A percentile compares a stretch with the other conserved stretches of the same genome.
Evolutionary conservation across 441 rosid genomes (phyloP).

Genomic region (Cnidoscolus chayamansa): DNA sequence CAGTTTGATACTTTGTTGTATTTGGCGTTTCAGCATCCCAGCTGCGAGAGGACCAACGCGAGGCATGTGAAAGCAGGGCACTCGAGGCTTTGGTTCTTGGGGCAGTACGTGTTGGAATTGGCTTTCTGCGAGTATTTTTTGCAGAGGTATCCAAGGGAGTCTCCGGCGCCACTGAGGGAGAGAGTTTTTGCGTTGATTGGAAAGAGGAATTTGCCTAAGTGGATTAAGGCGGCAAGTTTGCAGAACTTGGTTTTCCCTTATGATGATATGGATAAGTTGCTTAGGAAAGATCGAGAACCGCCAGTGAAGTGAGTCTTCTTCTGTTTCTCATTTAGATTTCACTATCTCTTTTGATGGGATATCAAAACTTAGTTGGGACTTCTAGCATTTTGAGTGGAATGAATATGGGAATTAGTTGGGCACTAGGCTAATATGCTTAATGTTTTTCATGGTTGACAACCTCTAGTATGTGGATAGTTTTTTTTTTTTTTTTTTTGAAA

Average conservation of each 20-base stretch:
- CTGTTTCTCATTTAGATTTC: slow-evolving; percentile 12
- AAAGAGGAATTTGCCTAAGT: slow-evolving; percentile 75
- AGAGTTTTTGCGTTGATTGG: slow-evolving; percentile 90
- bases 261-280: slow-evolving; percentile 81
- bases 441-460: neutral
- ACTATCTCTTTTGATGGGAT: neutral
- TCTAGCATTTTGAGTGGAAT: slow-evolving; percentile 4
- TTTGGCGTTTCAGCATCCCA: slow-evolving; percentile 84
- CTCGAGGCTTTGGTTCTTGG: slow-evolving; percentile 75
- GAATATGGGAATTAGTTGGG: neutral
- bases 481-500: neutral
- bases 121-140: slow-evolving; percentile 70
- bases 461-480: neutral
- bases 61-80: slow-evolving; percentile 83
- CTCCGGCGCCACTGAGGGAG: slow-evolving; percentile 88
- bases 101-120: slow-evolving; percentile 91
- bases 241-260: slow-evolving; percentile 82
- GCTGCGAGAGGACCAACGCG: slow-evolving; percentile 75
- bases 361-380: neutral
- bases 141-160: slow-evolving; percentile 92
- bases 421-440: neutral
- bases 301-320: slow-evolving; percentile 76
- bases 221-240: slow-evolving; percentile 89
- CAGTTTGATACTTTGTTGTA: slow-evolving; percentile 84
- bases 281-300: slow-evolving; percentile 72